Evolutionary conservation across 108 stramenopile species (phyloP).

Genomic region (Ochromonas danica): DNA sequence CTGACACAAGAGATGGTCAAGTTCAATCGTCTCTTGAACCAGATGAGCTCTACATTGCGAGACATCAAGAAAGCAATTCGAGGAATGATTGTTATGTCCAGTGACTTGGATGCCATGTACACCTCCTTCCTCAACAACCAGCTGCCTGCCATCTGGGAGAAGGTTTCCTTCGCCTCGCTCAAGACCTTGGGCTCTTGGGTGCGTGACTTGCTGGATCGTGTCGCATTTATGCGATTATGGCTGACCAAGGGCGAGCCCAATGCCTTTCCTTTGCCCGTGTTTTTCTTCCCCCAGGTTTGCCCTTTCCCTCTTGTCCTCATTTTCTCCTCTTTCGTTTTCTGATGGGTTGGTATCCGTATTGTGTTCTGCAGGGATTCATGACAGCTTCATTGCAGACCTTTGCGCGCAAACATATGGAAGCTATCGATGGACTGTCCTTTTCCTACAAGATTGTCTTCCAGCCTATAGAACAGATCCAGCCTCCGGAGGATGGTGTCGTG

Average conservation of each 20-base stretch:
- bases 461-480: constrained; percentile 44
- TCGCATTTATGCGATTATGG: constrained; percentile 60
- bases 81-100: constrained; percentile 61
- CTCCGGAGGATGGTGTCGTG: constrained; percentile 62
- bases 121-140: constrained; percentile 61
- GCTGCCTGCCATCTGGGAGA: constrained; percentile 55
- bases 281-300: constrained; percentile 63
- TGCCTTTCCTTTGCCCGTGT: constrained; percentile 60
- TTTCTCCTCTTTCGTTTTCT: neutral
- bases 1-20: constrained; percentile 67
- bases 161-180: constrained; percentile 60
- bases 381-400: constrained; percentile 67
- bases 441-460: constrained; percentile 46
- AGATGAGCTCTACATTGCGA: constrained; percentile 29
- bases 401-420: constrained; percentile 62
- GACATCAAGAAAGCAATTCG: constrained; percentile 62
- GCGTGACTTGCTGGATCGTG: constrained; percentile 55
- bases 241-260: constrained; percentile 58
- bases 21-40: constrained; percentile 52
- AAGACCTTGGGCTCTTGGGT: constrained; percentile 65
- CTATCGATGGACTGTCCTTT: constrained; percentile 64
- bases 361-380: constrained; percentile 57
- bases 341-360: neutral
- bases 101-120: constrained; percentile 66
- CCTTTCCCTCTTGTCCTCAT: neutral